Evolutionary conservation across 768 basidiomycete genomes (phyloP), one percentile per base, ranked within the genome.

Genomic region (Russula earlei): DNA sequence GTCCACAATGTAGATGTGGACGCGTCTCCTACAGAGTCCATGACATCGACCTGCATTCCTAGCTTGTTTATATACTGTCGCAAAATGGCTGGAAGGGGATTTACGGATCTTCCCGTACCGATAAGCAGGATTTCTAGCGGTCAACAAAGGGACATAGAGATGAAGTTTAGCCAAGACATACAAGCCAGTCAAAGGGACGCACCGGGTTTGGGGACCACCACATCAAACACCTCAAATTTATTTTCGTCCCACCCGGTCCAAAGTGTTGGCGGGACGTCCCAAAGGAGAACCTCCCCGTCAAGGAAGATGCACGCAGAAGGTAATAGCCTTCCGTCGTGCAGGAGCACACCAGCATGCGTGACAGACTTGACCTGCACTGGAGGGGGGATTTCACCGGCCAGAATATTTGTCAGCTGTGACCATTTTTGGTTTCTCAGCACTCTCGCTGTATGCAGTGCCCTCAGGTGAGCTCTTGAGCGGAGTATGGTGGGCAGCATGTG

Each of bases 31-130:
- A 90, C 90, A 40, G 89, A 88, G 67, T 89, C 87, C 82, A 94
- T 91, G 19, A 91, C 77, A 63, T 98, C 94, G 47, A 91, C 71
- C 65, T 91, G 90, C 49, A 96, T 87, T 15, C 94, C 95, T 43
- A 91, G 67, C 42, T 77, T 71, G 58, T 76, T 86, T 37, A 97
- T 66, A 68, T 89, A 80, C 41, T 79, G 73, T 33, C 84, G 76
- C 14, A 97, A 65, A 29, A 69, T 68, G 2, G 79, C 75, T 8
- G 94, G 93, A 1, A 87, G 82, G 49, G 84, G 84, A 5, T 82
- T 70, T 19, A 85, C 77, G 6, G 75, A 76, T 60, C 75, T 77
- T 0, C 95, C 95, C 0, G 95, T 96, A 0, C 95, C 95, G 14
- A 99, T 73, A 2, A 98, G 68, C 29, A 98, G 70, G 37, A 99